phyloP scores from a whole-genome alignment of 1,139 yeast species.

The Pichia sp. region DNA sequence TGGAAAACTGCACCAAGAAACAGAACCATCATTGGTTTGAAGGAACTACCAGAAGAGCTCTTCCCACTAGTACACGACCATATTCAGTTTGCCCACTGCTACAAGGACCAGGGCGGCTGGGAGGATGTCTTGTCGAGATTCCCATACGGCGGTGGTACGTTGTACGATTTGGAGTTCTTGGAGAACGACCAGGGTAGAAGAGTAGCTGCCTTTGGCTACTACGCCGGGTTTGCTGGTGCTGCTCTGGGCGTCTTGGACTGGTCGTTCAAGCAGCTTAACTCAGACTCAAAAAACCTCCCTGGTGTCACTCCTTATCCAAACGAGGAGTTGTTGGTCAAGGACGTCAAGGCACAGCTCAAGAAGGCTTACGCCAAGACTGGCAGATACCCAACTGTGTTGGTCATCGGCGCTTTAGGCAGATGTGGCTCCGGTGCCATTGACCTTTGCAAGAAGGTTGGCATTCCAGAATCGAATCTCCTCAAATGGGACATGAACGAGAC shows the following conservation, averaged over 20 bases:
- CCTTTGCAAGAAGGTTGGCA: conserved; percentile 73
- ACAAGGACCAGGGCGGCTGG: conserved; percentile 98
- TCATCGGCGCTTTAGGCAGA: conserved; percentile 97
- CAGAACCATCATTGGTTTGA: conserved; percentile 85
- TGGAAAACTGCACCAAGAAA: conserved; percentile 91
- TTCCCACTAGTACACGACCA: conserved; percentile 95
- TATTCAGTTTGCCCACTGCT: conserved; percentile 97
- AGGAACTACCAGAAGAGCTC: conserved; percentile 91
- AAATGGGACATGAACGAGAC: conserved; percentile 99
- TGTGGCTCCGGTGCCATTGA: conserved; percentile 98
- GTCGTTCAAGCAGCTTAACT: conserved; percentile 80
- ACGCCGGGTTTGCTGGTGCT: conserved; percentile 99
- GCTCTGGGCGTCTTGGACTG: conserved; percentile 92
- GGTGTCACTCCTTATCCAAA: conserved; percentile 79
- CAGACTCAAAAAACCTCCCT: conserved; percentile 60
- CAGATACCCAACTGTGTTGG: conserved; percentile 69
- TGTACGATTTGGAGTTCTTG: conserved; percentile 90
- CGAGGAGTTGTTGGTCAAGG: conserved; percentile 67
- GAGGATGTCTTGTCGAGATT: conserved; percentile 81
- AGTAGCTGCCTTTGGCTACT: conserved; percentile 98
- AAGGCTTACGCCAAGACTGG: conserved; percentile 64
- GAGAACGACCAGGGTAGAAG: conserved; percentile 94
- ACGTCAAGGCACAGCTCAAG: conserved; percentile 59
- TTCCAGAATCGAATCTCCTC: conserved; percentile 76
- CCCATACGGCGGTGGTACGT: conserved; percentile 84